phyloP scores from a whole-genome alignment of 208 protist species.

The Leishmania gerbilli region DNA sequence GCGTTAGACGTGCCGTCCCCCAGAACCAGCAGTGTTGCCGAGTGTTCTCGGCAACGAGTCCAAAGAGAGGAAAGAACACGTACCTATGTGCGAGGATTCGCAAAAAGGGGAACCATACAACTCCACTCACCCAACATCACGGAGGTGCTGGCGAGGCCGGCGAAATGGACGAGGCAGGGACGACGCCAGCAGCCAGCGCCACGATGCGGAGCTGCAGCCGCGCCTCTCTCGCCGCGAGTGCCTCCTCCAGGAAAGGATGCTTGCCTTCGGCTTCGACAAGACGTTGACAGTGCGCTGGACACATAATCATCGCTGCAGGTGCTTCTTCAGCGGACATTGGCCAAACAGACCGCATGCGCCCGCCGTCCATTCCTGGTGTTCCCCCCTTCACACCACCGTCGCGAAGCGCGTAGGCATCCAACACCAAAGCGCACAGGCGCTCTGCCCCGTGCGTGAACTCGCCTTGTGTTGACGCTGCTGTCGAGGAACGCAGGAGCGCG shows the following conservation, averaged over 20 bases:
- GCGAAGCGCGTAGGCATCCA: constrained; percentile 16
- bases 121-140: neutral
- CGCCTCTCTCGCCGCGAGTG: constrained; percentile 12
- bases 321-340: neutral
- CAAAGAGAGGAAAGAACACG: neutral
- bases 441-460: constrained; percentile 7
- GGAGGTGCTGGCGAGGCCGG: neutral
- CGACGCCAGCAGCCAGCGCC: neutral
- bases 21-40: neutral
- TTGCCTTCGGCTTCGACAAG: neutral
- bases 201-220: constrained; percentile 6
- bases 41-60: neutral
- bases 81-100: neutral
- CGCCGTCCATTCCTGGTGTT: no score
- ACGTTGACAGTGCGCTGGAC: neutral
- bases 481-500: constrained; percentile 20
- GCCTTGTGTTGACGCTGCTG: neutral
- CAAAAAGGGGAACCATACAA: neutral
- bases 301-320: neutral
- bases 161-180: neutral
- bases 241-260: constrained; percentile 9
- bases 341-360: neutral
- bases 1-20: neutral
- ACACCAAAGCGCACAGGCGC: constrained; percentile 18
- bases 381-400: neutral